phyloP scores from a whole-genome alignment of 495 filamentous ascomycete genomes.

The Podospora tetraspora region DNA sequence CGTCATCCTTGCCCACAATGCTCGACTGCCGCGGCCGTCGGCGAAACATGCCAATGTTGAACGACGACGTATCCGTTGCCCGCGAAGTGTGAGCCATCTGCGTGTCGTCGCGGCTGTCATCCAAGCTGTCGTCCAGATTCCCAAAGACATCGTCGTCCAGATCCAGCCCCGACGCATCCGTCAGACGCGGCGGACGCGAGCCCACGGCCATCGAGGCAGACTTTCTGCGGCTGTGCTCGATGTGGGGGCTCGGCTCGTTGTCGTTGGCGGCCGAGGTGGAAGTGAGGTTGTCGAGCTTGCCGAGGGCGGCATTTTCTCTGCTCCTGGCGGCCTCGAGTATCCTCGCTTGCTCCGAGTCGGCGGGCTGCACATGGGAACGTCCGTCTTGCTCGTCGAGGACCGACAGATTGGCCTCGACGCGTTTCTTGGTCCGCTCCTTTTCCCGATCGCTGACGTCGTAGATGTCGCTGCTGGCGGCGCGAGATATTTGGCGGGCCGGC shows the following conservation, averaged over 20 bases:
- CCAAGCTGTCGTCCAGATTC: conserved; percentile 41
- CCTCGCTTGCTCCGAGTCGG: conserved; percentile 27
- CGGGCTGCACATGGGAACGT: background rate
- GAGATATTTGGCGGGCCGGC: conserved; percentile 6
- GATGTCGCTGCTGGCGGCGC: conserved; percentile 29
- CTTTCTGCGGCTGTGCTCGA: conserved; percentile 30
- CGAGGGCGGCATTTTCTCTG: conserved; percentile 38
- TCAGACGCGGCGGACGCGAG: conserved; percentile 20
- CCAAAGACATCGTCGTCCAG: conserved; percentile 44
- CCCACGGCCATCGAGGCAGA: conserved; percentile 22
- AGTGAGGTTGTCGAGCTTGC: conserved; percentile 35
- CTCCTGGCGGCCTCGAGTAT: conserved; percentile 28
- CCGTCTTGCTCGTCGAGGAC: background rate
- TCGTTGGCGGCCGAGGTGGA: conserved; percentile 26
- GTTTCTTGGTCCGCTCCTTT: conserved; percentile 29
- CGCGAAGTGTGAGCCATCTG: conserved; percentile 27
- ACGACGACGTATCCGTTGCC: conserved; percentile 42
- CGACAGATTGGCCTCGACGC: conserved; percentile 1
- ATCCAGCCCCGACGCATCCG: conserved; percentile 42
- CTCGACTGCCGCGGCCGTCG: conserved; percentile 43
- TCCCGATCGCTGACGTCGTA: conserved; percentile 45
- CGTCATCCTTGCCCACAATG: conserved; percentile 41
- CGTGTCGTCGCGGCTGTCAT: conserved; percentile 25
- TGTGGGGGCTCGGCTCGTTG: conserved; percentile 15
- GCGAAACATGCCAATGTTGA: conserved; percentile 40